Conservation (phyloP, 2,329 filamentous ascomycete species). For the Rosellinia necatrix region DNA sequence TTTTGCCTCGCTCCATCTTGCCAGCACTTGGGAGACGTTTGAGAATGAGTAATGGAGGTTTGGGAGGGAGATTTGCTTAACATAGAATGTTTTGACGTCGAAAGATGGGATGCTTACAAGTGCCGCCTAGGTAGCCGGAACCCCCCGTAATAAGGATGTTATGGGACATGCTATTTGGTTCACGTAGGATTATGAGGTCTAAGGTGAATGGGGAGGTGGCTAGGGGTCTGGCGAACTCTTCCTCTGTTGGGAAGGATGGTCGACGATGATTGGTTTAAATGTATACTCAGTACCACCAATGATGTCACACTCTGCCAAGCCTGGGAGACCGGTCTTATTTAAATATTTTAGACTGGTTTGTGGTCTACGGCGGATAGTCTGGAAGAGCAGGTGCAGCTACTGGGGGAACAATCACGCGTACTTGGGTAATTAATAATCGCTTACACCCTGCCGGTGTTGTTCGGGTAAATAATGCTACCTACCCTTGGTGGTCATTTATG, state of each 20-base stretch:
- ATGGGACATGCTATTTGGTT: conserved; percentile 36
- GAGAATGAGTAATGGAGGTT: background rate
- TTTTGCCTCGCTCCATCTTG: conserved; percentile 41
- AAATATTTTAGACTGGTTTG: background rate
- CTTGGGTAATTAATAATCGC: no score
- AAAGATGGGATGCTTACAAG: conserved; percentile 23
- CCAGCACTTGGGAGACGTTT: conserved; percentile 43
- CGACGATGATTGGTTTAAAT: conserved; percentile 7
- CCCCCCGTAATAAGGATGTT: conserved; percentile 56
- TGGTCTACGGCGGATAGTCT: no score
- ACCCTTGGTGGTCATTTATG: background rate
- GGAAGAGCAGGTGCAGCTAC: no score
- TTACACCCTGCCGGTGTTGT: no score
- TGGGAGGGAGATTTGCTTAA: background rate
- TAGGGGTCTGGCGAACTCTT: background rate
- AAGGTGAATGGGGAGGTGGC: no score
- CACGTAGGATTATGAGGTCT: background rate
- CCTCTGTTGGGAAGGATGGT: conserved; percentile 6
- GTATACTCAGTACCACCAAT: background rate
- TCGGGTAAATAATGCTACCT: conserved; percentile 13
- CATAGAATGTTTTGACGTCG: background rate
- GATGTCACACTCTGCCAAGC: no score
- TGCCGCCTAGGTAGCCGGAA: conserved; percentile 59
- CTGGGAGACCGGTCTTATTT: background rate
- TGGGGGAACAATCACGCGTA: conserved; percentile 14